Evolutionary conservation across 1,139 yeast species (phyloP).

Genomic region (Pichia sp.): DNA sequence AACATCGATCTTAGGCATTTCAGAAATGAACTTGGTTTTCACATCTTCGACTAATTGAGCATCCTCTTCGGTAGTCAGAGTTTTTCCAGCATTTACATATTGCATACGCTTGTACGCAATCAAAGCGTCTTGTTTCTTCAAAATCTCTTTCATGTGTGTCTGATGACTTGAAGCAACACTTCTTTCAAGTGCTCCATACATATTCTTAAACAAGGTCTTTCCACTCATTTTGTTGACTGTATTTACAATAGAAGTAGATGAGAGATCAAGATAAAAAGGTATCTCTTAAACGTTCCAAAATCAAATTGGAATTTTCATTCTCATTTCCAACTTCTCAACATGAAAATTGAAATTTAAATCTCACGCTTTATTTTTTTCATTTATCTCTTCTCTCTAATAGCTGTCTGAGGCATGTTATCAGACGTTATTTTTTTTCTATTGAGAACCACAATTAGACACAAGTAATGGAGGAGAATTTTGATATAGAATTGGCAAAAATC

Average conservation of each 20-base stretch:
- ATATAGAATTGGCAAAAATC: background rate
- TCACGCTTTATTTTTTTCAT: too few relatives aligned
- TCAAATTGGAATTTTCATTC: too few relatives aligned
- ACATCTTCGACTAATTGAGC: slow-evolving; percentile 18
- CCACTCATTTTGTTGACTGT: slow-evolving; percentile 15
- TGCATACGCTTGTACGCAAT: slow-evolving; percentile 49
- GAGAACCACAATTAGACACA: too few relatives aligned
- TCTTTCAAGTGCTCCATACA: slow-evolving; percentile 36
- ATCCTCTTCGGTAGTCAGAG: slow-evolving; percentile 23
- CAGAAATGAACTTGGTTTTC: slow-evolving; percentile 11
- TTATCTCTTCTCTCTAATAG: too few relatives aligned
- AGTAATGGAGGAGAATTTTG: too few relatives aligned
- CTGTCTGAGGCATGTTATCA: too few relatives aligned
- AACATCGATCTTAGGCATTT: slow-evolving; percentile 22
- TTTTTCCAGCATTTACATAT: slow-evolving; percentile 32
- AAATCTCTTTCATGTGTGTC: slow-evolving; percentile 36
- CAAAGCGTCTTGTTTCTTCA: slow-evolving; percentile 43
- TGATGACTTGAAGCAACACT: slow-evolving; percentile 36
- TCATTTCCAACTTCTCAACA: too few relatives aligned
- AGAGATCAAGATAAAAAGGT: too few relatives aligned
- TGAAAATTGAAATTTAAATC: too few relatives aligned
- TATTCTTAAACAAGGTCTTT: slow-evolving; percentile 15
- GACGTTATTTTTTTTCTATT: too few relatives aligned
- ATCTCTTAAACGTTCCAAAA: too few relatives aligned
- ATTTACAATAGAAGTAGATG: too few relatives aligned